phyloP scores from a whole-genome alignment of 257 asterid species.

The Ligustrum vulgare region DNA sequence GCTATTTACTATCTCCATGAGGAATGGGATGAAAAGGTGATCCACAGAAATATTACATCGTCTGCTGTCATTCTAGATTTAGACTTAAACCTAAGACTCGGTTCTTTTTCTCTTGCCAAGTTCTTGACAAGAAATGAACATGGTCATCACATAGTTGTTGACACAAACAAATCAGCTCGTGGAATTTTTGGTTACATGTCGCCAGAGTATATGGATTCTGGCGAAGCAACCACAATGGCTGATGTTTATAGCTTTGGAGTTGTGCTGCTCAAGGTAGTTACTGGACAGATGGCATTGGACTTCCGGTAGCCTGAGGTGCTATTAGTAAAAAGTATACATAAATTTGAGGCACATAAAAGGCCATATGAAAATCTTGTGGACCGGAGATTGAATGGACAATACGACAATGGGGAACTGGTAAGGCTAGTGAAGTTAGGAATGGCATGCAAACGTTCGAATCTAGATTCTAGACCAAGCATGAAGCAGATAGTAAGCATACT shows the following conservation, averaged over 20 bases:
- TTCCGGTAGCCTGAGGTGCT: slow-evolving; percentile 62
- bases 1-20: slow-evolving; percentile 88
- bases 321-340: slow-evolving; percentile 55
- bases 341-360: slow-evolving; percentile 46
- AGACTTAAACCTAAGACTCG: slow-evolving; percentile 85
- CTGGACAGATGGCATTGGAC: slow-evolving; percentile 80
- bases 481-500: slow-evolving; percentile 81
- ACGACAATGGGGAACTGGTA: slow-evolving; percentile 52
- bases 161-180: slow-evolving; percentile 54
- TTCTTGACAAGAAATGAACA: slow-evolving; percentile 77
- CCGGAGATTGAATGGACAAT: slow-evolving; percentile 61
- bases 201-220: slow-evolving; percentile 76
- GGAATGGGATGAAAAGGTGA: slow-evolving; percentile 98
- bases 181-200: slow-evolving; percentile 93
- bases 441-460: slow-evolving; percentile 71
- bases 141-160: slow-evolving; percentile 54
- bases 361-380: slow-evolving; percentile 60
- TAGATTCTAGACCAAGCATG: slow-evolving; percentile 72
- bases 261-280: slow-evolving; percentile 75
- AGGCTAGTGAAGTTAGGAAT: slow-evolving; percentile 73
- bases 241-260: slow-evolving; percentile 92
- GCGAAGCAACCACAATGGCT: slow-evolving; percentile 82
- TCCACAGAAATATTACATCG: slow-evolving; percentile 84
- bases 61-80: slow-evolving; percentile 71
- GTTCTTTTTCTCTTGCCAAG: slow-evolving; percentile 85